Evolutionary conservation across 2,329 filamentous ascomycete species (phyloP), one percentile per base, ranked within the genome.

Genomic region (Coniochaeta prunicola): DNA sequence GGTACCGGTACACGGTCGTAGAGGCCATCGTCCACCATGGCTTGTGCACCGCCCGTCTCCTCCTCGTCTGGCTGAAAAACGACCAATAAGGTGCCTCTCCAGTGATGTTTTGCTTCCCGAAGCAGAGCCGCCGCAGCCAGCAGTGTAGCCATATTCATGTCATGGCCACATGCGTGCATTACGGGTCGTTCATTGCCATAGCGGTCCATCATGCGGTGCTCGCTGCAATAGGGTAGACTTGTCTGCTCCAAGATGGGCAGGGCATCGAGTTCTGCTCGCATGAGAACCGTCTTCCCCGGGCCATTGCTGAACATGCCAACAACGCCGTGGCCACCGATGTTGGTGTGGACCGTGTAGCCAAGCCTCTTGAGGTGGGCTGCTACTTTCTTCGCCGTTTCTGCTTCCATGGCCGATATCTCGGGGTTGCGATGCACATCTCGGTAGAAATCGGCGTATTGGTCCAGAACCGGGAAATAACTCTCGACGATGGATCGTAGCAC

Each of bases 61-160:
- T 90, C 87, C 67, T 90, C 87, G 1, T 81, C 80, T 0, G 87
- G 87, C 64, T 90, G 87, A 67, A 90, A 90, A 3, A 84, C 69
- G 8, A 87, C 68, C 6, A 90, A 71, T 21, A 90, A 64, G 0
- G 84, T 89, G 0, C 87, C 87, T 9, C 68, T 73, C 87, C 87
- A 90, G 0, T 62, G 33, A 0, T 75, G 63, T n/a, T 69, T 74
- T 0, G 72, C 68, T 0, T 68, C 69, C 0, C n/a, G n/a, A n/a
- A n/a, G n/a, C n/a, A n/a, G n/a, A n/a, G n/a, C n/a, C n/a, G n/a
- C n/a, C n/a, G n/a, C n/a, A n/a, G n/a, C n/a, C n/a, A n/a, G n/a
- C n/a, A n/a, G n/a, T n/a, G n/a, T n/a, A n/a, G n/a, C n/a, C 33
- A 15, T 15, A 12, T 36, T 9, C 6, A 36, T 15, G 33, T 36